Evolutionary conservation across 768 basidiomycete genomes (phyloP).

Genomic region (Cystobasidium tubakii): DNA sequence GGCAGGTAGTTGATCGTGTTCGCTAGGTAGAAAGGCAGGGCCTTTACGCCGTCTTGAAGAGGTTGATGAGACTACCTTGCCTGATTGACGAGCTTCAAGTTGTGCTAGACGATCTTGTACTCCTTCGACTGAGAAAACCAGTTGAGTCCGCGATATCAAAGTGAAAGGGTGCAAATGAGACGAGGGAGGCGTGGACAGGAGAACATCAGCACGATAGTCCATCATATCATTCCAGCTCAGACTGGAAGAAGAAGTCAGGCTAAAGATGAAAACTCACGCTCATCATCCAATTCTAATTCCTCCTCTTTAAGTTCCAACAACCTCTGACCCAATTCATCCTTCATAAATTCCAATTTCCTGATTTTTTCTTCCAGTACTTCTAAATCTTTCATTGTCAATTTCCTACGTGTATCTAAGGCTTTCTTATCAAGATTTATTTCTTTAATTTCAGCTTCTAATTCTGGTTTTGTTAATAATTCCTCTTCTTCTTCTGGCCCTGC

Average conservation of each 20-base stretch:
- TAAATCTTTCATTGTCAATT: constrained; percentile 77
- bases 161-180: too few relatives aligned
- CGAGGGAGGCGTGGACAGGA: too few relatives aligned
- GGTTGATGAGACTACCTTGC: constrained; percentile 7
- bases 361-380: constrained; percentile 85
- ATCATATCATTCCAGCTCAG: too few relatives aligned
- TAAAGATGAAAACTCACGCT: constrained; percentile 12
- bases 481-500: background rate
- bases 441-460: constrained; percentile 70
- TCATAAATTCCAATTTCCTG: constrained; percentile 69
- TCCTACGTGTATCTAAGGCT: constrained; percentile 78
- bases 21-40: constrained; percentile 91
- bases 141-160: too few relatives aligned
- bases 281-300: constrained; percentile 37
- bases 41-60: constrained; percentile 53
- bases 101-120: constrained; percentile 69
- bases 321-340: constrained; percentile 71
- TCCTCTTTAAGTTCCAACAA: constrained; percentile 60
- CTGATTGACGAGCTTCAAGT: constrained; percentile 27
- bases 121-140: constrained; percentile 64
- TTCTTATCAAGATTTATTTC: constrained; percentile 89
- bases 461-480: constrained; percentile 48
- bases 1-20: constrained; percentile 88
- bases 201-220: too few relatives aligned
- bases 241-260: background rate